These are phyloP conservation scores for Adiantum capillusveneris DNA, from an alignment of 75 land plant genomes.

Conservation along the genomic window DNA sequence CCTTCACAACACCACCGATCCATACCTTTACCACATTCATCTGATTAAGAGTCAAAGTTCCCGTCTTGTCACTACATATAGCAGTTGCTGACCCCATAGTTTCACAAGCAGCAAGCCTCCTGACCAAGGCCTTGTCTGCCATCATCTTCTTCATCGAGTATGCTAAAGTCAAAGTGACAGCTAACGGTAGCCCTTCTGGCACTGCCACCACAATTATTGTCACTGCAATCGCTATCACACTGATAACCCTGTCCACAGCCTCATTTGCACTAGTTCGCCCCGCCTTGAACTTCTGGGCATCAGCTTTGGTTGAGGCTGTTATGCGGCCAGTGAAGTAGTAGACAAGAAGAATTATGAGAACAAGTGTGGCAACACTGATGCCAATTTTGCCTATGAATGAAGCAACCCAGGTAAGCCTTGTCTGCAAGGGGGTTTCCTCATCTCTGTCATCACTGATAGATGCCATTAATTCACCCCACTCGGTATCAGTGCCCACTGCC, in stretches of 20 bases:
- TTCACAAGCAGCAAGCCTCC: no score
- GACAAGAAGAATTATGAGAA: constrained; percentile 33
- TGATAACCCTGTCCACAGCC: constrained; percentile 23
- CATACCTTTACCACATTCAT: constrained; percentile 35
- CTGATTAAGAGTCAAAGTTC: no score
- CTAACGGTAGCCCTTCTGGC: no score
- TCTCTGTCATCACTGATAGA: constrained; percentile 23
- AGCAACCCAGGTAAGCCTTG: constrained; percentile 36
- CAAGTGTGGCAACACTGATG: constrained; percentile 38
- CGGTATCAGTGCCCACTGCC: constrained; percentile 50
- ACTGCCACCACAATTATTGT: no score
- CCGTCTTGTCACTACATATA: no score
- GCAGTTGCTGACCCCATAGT: no score
- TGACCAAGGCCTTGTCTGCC: no score
- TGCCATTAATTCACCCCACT: constrained; percentile 65
- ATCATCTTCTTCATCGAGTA: no score
- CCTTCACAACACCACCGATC: constrained; percentile 20
- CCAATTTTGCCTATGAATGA: constrained; percentile 53
- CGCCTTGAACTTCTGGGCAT: constrained; percentile 17
- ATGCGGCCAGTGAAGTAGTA: constrained; percentile 41
- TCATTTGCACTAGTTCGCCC: constrained; percentile 10
- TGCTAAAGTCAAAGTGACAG: no score
- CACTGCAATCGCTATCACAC: constrained; percentile 43
- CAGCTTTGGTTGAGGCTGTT: constrained; percentile 20
- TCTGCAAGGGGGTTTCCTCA: constrained; percentile 54